These are phyloP conservation scores for Penicillium capsulatum DNA, from an alignment of 2,329 filamentous ascomycete genomes.

Conservation along the genomic window DNA sequence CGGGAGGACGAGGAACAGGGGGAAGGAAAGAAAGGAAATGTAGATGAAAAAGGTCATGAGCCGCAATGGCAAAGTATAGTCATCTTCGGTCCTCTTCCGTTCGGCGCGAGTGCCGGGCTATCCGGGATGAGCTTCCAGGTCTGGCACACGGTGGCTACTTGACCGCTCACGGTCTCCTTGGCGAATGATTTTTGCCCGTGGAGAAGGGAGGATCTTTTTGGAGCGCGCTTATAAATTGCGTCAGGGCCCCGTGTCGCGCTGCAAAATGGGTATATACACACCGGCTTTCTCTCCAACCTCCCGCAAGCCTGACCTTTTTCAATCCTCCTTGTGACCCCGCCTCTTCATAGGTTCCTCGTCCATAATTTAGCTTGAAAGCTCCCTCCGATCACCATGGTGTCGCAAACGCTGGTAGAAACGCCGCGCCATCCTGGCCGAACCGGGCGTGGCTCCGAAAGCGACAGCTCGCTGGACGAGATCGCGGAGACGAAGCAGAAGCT, in stretches of 20 bases:
- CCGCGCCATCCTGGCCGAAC: conserved; percentile 18
- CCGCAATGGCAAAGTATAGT: neutral
- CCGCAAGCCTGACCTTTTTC: neutral
- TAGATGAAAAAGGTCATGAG: too few species aligned
- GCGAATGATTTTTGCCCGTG: conserved; percentile 13
- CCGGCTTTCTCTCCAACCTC: conserved; percentile 3
- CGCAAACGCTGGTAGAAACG: conserved; percentile 18
- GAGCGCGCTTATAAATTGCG: conserved; percentile 23
- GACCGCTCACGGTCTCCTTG: conserved; percentile 12
- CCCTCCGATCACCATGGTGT: conserved; percentile 12
- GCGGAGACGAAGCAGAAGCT: conserved; percentile 23
- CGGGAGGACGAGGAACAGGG: too few species aligned
- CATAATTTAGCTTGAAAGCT: conserved; percentile 7
- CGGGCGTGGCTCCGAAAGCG: conserved; percentile 22
- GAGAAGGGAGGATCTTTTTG: conserved; percentile 13
- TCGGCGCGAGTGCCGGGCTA: conserved; percentile 20
- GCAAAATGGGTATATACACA: conserved; percentile 7
- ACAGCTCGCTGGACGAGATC: conserved; percentile 25
- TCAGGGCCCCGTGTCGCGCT: conserved; percentile 10
- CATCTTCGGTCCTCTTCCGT: conserved; percentile 6
- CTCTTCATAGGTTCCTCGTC: neutral
- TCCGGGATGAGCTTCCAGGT: conserved; percentile 21
- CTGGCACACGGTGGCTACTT: conserved; percentile 15
- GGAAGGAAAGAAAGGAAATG: too few species aligned
- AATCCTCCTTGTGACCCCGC: neutral